A percentile compares a stretch with the other conserved stretches of the same genome.
These are phyloP conservation scores for Fusarium ambrosium DNA, from an alignment of 2,329 filamentous ascomycete species.

Conservation along the genomic window DNA sequence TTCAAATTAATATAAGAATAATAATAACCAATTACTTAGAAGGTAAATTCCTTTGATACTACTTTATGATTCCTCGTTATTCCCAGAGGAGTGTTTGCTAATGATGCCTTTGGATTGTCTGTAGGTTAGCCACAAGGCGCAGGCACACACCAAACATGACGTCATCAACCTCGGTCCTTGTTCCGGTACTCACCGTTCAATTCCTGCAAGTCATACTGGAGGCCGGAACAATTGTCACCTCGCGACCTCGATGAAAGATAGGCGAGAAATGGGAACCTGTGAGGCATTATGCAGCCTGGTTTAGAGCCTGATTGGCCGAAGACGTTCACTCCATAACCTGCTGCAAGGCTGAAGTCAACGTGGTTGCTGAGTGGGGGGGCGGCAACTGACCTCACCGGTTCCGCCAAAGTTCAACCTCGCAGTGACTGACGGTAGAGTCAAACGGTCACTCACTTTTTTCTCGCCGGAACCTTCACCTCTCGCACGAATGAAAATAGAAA, in stretches of 20 bases:
- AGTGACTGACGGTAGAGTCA: neutral
- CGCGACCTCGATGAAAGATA: neutral
- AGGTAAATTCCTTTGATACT: no score
- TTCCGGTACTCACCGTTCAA: neutral
- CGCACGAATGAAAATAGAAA: neutral
- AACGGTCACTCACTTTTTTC: neutral
- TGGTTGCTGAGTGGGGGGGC: neutral
- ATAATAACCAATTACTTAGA: no score
- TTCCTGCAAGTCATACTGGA: neutral
- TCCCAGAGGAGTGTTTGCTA: no score
- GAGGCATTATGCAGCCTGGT: neutral
- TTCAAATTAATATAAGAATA: no score
- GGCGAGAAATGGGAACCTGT: neutral
- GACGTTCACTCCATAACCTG: neutral
- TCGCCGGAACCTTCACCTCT: neutral
- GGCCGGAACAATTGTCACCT: neutral
- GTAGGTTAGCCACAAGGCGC: no score
- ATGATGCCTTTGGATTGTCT: no score
- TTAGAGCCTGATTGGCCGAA: slow-evolving; percentile 1
- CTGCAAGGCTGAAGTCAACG: neutral
- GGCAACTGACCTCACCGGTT: neutral
- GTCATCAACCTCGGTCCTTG: neutral
- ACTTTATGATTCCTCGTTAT: no score
- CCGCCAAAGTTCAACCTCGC: neutral
- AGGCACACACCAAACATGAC: neutral